These are phyloP conservation scores for Fusarium sp. DNA, from an alignment of 2,329 filamentous ascomycete genomes.

Conservation along the genomic window DNA sequence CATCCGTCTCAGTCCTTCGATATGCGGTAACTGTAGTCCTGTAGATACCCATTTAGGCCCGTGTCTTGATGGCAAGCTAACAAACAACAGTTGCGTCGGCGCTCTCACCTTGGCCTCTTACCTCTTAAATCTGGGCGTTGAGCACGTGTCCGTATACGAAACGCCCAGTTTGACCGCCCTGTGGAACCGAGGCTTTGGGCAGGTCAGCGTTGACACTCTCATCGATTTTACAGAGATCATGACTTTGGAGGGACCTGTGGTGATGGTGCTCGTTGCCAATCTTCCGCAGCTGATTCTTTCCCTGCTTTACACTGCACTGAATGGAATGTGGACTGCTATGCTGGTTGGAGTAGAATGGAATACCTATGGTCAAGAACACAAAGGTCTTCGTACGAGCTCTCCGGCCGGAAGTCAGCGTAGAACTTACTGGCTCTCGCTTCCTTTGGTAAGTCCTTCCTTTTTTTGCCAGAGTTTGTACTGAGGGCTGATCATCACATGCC, in stretches of 20 bases:
- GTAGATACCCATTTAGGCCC: not conserved
- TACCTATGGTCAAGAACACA: not conserved
- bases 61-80: not conserved
- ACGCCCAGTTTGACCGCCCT: not conserved
- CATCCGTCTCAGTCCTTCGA: not conserved
- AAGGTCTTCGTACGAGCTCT: not conserved
- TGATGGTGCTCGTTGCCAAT: not conserved
- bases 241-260: not conserved
- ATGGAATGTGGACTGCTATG: conserved; percentile 5
- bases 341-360: not conserved
- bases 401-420: not conserved
- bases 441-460: not conserved
- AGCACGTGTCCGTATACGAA: not conserved
- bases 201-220: not conserved
- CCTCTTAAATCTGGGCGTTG: not conserved
- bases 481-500: not conserved
- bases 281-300: conserved; percentile 1
- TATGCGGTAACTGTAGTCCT: not conserved
- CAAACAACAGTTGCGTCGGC: not conserved
- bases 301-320: not conserved
- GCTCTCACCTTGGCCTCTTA: not conserved
- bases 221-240: not conserved
- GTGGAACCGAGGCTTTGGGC: not conserved
- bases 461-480: not conserved
- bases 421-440: conserved; percentile 9